Conservation (phyloP, 1,284 basidiomycete species). For the Cutaneotrichosporon cyanovorans region DNA sequence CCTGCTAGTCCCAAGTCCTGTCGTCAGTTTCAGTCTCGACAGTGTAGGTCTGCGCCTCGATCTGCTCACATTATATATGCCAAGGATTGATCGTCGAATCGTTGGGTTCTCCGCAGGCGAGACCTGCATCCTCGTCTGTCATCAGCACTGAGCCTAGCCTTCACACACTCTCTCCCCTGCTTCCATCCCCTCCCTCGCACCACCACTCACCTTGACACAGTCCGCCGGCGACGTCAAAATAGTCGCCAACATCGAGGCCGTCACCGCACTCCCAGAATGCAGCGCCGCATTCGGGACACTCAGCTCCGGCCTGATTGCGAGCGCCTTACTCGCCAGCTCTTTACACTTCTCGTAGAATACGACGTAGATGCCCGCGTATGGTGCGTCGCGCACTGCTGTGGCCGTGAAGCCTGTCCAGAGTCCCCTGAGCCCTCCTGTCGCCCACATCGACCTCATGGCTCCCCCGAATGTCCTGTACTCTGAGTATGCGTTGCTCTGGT, state of each 20-base stretch:
- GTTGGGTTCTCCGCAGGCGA: conserved; percentile 64
- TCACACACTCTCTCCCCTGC: too few species aligned
- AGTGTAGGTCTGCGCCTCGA: conserved; percentile 54
- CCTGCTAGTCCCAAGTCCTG: conserved; percentile 69
- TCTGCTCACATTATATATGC: too few species aligned
- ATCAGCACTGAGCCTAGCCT: neutral
- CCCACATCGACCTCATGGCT: conserved; percentile 58
- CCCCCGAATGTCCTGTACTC: conserved; percentile 58
- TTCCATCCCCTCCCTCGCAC: too few species aligned
- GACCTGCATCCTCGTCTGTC: conserved; percentile 75
- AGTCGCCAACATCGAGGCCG: conserved; percentile 72
- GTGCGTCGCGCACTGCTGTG: conserved; percentile 86
- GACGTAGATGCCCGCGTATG: conserved; percentile 90
- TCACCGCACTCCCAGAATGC: conserved; percentile 53
- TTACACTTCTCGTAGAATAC: conserved; percentile 85
- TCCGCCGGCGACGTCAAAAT: conserved; percentile 81
- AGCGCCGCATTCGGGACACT: conserved; percentile 37
- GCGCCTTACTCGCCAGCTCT: conserved; percentile 48
- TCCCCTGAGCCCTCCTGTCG: conserved; percentile 64
- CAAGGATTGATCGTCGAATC: conserved; percentile 54
- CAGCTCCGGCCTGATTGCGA: conserved; percentile 10
- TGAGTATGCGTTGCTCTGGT: conserved; percentile 68
- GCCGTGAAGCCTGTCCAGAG: conserved; percentile 83
- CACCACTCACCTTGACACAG: conserved; percentile 63
- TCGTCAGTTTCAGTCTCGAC: conserved; percentile 44